Conservation (phyloP, 73 alveolate genomes). For the Breviolum minutum region DNA sequence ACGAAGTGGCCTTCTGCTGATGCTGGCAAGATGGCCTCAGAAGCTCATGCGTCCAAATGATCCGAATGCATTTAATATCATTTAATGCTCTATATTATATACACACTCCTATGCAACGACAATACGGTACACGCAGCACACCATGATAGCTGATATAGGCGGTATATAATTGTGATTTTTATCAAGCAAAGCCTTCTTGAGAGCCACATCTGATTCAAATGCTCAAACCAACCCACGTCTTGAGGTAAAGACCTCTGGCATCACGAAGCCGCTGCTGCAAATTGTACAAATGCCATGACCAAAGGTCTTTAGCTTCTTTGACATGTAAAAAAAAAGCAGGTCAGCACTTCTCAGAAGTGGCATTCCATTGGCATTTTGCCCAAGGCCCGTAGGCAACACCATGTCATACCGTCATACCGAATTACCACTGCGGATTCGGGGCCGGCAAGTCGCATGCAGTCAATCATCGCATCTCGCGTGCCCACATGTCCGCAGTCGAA, state of each 20-base stretch:
- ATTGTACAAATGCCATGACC: constrained; percentile 1
- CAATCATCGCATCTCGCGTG: not conserved
- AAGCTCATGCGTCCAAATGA: not conserved
- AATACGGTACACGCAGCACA: too few relatives aligned
- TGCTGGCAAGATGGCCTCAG: constrained; percentile 42
- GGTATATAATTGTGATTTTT: too few relatives aligned
- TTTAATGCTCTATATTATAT: too few relatives aligned
- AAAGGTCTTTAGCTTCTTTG: constrained; percentile 4
- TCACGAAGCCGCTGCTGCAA: constrained; percentile 8
- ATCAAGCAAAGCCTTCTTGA: too few relatives aligned
- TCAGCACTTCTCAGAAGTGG: constrained; percentile 26
- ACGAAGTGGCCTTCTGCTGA: constrained; percentile 22
- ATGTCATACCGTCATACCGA: not conserved
- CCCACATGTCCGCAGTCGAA: not conserved
- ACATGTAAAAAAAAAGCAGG: not conserved
- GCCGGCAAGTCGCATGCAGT: constrained; percentile 9
- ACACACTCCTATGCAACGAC: not conserved
- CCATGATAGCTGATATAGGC: too few relatives aligned
- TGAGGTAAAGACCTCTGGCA: constrained; percentile 13
- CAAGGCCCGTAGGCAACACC: constrained; percentile 23
- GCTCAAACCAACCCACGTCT: too few relatives aligned
- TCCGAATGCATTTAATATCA: not conserved
- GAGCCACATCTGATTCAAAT: too few relatives aligned
- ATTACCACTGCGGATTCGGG: not conserved
- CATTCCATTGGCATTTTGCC: constrained; percentile 22